A percentile compares a stretch with the other conserved stretches of the same genome.
These are phyloP conservation scores for Hydrangea macrophylla DNA, from an alignment of 148 eudicot genomes.

Conservation along the genomic window DNA sequence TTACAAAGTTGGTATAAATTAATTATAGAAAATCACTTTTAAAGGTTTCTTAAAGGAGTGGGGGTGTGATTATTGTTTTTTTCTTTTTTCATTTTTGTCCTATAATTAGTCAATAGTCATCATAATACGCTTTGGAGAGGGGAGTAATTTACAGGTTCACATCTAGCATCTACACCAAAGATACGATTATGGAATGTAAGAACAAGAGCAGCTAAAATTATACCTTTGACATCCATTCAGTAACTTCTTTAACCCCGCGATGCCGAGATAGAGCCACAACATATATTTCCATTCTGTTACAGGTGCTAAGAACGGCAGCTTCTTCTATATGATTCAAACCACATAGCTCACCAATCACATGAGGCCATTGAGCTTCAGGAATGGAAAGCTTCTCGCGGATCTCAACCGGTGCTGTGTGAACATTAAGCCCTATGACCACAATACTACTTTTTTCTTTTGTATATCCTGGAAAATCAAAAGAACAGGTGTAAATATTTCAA, in stretches of 20 bases:
- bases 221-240: slow-evolving; percentile 69
- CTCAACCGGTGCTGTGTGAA: slow-evolving; percentile 50
- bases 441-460: slow-evolving; percentile 50
- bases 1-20: too few relatives aligned
- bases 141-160: not conserved
- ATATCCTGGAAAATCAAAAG: slow-evolving; percentile 29
- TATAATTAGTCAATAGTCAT: too few relatives aligned
- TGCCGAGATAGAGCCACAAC: slow-evolving; percentile 48
- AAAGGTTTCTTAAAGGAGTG: too few relatives aligned
- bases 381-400: slow-evolving; percentile 52
- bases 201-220: not conserved
- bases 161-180: not conserved
- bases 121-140: too few relatives aligned
- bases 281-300: slow-evolving; percentile 56
- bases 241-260: slow-evolving; percentile 57
- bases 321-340: slow-evolving; percentile 54
- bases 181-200: not conserved
- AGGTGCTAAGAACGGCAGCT: slow-evolving; percentile 57
- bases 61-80: too few relatives aligned
- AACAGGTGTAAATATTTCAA: not conserved
- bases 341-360: slow-evolving; percentile 45
- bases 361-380: slow-evolving; percentile 43
- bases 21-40: too few relatives aligned
- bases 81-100: not conserved
- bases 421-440: slow-evolving; percentile 47